Evolutionary conservation across 768 basidiomycete species (phyloP), one percentile per base, ranked within the genome.

Genomic region (Amanita molliuscula): DNA sequence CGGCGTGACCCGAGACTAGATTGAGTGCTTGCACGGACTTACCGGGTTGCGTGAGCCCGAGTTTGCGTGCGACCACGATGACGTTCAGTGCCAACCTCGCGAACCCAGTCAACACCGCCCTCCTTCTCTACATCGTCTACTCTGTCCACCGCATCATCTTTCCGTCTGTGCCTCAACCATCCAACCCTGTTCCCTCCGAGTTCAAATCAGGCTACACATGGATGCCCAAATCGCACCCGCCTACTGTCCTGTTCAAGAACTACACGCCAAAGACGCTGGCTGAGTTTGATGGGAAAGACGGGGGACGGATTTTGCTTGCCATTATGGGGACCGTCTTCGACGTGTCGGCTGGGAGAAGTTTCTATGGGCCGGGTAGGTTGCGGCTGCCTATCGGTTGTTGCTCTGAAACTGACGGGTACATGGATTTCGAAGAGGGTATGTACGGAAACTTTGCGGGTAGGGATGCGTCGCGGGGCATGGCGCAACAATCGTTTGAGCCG

Each of bases 361-460:
- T 99, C 69, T 98, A 98, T 64, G 95, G 95, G 1, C 95, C 95
- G 18, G 82, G 95, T 95, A 53, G 61, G 85, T 66, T 48, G 34
- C 7, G 15, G 16, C 23, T 20, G 29, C 38, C 26, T 18, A 50
- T 35, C 5, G 15, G 21, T 44, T 43, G 18, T 44, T 44, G 36
- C n/a, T 45, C 18, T 38, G 37, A 18, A 20, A 43, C 18, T 40
- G 38, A 20, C 5, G 8, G 7, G 34, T 18, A 31, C n/a, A 4
- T 21, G 35, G 6, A 15, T 44, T 44, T 41, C 36, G 25, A 56
- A 96, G 95, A 83, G 58, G 95, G 94, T 0, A 90, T 93, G 78
- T 97, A 97, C 61, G 93, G 91, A 26, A 95, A 94, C 66, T 98
- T 99, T 71, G 94, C 96, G 2, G 96, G 95, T 4, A 69, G 94